Base-by-base conservation (phyloP, 345 rosid species). In the Acer yangbiense region DNA sequence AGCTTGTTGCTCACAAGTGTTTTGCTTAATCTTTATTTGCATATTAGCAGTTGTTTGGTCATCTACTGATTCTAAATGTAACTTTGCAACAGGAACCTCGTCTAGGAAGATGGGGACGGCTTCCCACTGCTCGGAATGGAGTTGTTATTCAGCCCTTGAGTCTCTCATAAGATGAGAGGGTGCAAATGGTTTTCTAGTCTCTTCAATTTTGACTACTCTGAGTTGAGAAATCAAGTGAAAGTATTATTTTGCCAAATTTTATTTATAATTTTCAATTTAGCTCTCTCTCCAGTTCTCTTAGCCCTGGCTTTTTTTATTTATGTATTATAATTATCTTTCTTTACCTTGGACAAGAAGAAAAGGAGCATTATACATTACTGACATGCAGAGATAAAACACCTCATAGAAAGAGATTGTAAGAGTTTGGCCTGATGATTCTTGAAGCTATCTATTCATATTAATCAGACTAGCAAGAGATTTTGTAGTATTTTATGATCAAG, bases 91-190 rank as follows among this genome's bases (percentile, higher is more conserved):
- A 94, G 99, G 99, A 97, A 82, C 94, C 98, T 1, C 92, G 98
- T 18, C 88, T 97, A 9, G 99, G 99, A 82, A 87, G 98, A 83
- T 97, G 98, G 98, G 98, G 95, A 11, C 81, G 77, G 41, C 54
- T 77, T 74, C 82, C 88, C 2, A 77, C 83, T 57, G 98, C 97
- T 2, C 85, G 72, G 72, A 94, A 94, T 76, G 98, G 99, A 2
- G 97, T 97, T 13, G 87, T 88, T n/a, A 69, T 97, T 72, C 99
- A 90, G 65, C 84, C 84, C 48, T 77, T 97, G 44, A 87, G 86
- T 80, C 88, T 88, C 77, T 82, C 88, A 16, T 90, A 85, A 82
- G 74, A 44, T 3, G 41, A 27, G 67, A 54, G 58, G 5, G 46
- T 2, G 66, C 55, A 17, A 65, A 55, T 43, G 20, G 11, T 69